These are phyloP conservation scores for Polyplosphaeria fusca DNA, from an alignment of 495 filamentous ascomycete species.

Conservation along the genomic window DNA sequence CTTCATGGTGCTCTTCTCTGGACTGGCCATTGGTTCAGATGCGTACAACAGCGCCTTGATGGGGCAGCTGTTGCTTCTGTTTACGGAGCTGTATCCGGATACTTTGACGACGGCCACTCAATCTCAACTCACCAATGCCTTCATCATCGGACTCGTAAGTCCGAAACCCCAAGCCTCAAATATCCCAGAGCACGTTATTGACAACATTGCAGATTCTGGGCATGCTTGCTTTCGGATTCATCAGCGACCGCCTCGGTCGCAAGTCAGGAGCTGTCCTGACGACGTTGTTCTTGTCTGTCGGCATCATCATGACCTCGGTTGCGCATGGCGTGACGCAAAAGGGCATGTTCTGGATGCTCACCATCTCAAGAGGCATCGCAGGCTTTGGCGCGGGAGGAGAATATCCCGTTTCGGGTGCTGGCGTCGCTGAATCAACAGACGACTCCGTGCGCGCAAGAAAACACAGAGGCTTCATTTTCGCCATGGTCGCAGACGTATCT, in stretches of 20 bases:
- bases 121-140: slow-evolving; percentile 20
- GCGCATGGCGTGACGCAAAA: slow-evolving; percentile 15
- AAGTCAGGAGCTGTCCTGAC: slow-evolving; percentile 41
- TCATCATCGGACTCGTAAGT: slow-evolving; percentile 24
- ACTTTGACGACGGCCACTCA: slow-evolving; percentile 8
- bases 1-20: slow-evolving; percentile 16
- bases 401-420: slow-evolving; percentile 40
- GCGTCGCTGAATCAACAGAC: slow-evolving; percentile 42
- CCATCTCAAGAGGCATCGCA: slow-evolving; percentile 22
- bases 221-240: slow-evolving; percentile 44
- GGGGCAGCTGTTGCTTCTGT: slow-evolving; percentile 21
- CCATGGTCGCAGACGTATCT: slow-evolving; percentile 42
- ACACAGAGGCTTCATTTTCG: slow-evolving; percentile 42
- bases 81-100: slow-evolving; percentile 13
- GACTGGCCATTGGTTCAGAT: slow-evolving; percentile 10
- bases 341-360: slow-evolving; percentile 35
- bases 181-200: too few species aligned
- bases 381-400: slow-evolving; percentile 39
- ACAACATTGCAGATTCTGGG: slow-evolving; percentile 35
- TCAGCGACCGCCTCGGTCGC: slow-evolving; percentile 41
- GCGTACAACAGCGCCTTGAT: slow-evolving; percentile 13
- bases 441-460: slow-evolving; percentile 37
- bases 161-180: too few species aligned
- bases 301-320: slow-evolving; percentile 28
- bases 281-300: slow-evolving; percentile 37